Evolutionary conservation across 352 stramenopile genomes (phyloP).

Genomic region (Aphanomyces stellatus): DNA sequence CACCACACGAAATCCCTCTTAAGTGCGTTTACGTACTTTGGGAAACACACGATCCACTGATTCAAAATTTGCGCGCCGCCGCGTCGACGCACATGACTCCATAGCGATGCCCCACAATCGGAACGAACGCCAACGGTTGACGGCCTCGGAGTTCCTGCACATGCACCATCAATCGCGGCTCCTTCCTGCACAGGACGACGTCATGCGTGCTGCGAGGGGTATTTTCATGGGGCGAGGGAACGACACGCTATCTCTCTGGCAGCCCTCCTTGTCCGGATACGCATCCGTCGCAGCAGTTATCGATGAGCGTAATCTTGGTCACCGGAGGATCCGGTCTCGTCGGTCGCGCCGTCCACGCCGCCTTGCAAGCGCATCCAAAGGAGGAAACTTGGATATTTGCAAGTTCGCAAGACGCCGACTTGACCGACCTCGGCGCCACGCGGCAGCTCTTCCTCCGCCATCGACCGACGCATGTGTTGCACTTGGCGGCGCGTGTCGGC

Average conservation of each 20-base stretch:
- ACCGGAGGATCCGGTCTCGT: constrained; percentile 96
- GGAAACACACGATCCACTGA: neutral
- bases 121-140: too few species aligned
- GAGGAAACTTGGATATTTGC: constrained; percentile 91
- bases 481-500: constrained; percentile 94
- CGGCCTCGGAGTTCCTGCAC: too few species aligned
- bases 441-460: constrained; percentile 90
- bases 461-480: constrained; percentile 94
- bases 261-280: neutral
- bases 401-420: constrained; percentile 90
- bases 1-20: neutral
- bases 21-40: neutral
- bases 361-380: constrained; percentile 23
- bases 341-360: constrained; percentile 61
- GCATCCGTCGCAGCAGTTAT: too few species aligned
- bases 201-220: too few species aligned
- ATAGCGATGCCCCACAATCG: too few species aligned
- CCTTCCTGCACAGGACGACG: too few species aligned
- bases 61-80: neutral
- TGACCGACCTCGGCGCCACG: constrained; percentile 76
- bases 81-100: too few species aligned
- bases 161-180: too few species aligned
- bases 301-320: constrained; percentile 77
- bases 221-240: too few species aligned
- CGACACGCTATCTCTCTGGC: neutral